Conservation (phyloP, 371 early-diverging fungal species). For the Apophysomyces elegans region DNA sequence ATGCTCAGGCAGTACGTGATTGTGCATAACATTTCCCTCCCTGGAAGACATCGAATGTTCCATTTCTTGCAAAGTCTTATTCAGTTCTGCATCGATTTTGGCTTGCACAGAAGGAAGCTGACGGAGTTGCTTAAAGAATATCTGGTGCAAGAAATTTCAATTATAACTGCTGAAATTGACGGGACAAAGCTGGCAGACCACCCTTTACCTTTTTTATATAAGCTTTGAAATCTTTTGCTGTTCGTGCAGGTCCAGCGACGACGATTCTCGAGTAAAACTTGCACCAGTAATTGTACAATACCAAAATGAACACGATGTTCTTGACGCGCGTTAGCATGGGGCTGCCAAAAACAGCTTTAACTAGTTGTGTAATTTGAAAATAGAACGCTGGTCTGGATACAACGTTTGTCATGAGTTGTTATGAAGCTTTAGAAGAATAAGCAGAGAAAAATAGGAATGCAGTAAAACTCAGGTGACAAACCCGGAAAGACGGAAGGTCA, state of each 20-base stretch:
- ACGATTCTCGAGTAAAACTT: slow-evolving; percentile 56
- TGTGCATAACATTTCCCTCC: slow-evolving; percentile 61
- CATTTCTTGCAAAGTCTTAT: slow-evolving; percentile 73
- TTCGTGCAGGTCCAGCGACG: slow-evolving; percentile 61
- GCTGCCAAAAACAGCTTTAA: slow-evolving; percentile 40
- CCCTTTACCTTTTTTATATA: slow-evolving; percentile 47
- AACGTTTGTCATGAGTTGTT: slow-evolving; percentile 29
- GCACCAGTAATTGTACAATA: slow-evolving; percentile 57
- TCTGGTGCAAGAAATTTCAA: slow-evolving; percentile 27
- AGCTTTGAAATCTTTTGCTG: slow-evolving; percentile 51
- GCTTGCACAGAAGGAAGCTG: slow-evolving; percentile 59
- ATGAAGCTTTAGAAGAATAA: slow-evolving; percentile 9
- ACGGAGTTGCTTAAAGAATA: slow-evolving; percentile 61
- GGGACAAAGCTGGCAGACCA: not conserved
- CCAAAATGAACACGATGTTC: slow-evolving; percentile 64
- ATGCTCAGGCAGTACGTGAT: slow-evolving; percentile 63
- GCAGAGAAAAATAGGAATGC: slow-evolving; percentile 15
- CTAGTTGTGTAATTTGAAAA: slow-evolving; percentile 10
- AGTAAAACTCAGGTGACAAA: slow-evolving; percentile 5
- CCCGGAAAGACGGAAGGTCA: not conserved
- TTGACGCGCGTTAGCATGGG: slow-evolving; percentile 51
- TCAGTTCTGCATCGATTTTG: slow-evolving; percentile 65
- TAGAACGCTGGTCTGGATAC: slow-evolving; percentile 14
- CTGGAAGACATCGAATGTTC: slow-evolving; percentile 74
- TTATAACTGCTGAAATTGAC: not conserved